Evolutionary conservation across 345 rosid species (phyloP).

Genomic region (Sonneratia caseolaris): DNA sequence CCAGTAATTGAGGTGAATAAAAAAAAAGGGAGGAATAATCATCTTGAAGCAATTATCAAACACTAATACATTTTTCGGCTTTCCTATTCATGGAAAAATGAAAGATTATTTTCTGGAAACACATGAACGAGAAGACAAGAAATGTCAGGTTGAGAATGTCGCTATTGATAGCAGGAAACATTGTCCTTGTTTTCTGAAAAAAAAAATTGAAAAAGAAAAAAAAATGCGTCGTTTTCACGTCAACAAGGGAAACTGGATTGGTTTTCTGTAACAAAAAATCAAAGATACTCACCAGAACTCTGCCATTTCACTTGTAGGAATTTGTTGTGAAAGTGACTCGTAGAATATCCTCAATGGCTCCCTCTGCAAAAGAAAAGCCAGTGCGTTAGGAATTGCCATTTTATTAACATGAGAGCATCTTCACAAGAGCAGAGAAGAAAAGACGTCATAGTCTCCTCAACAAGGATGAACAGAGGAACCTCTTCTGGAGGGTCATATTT

Average conservation of each 20-base stretch:
- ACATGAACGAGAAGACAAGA: not conserved
- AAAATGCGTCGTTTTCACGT: not conserved
- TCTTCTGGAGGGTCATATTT: slow-evolving; percentile 83
- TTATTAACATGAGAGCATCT: not conserved
- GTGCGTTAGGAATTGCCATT: not conserved
- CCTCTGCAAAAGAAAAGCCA: slow-evolving; percentile 41
- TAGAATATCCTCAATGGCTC: slow-evolving; percentile 92
- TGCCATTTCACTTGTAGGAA: slow-evolving; percentile 88
- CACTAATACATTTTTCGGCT: not conserved
- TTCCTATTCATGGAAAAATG: not conserved
- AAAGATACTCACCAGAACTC: slow-evolving; percentile 67
- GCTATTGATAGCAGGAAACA: not conserved
- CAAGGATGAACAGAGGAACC: slow-evolving; percentile 30
- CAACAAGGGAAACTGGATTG: not conserved
- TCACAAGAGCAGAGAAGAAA: not conserved
- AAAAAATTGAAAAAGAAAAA: not conserved
- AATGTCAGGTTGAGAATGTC: not conserved
- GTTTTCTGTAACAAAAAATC: slow-evolving; percentile 4
- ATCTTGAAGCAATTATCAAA: not conserved
- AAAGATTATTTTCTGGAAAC: not conserved
- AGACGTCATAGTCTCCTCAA: not conserved
- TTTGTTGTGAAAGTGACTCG: slow-evolving; percentile 74
- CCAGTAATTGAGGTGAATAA: not conserved
- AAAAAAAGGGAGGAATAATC: not conserved
- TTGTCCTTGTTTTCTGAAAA: not conserved